Evolutionary conservation across 129 eudicot species (phyloP), one percentile per base, ranked within the genome.

Genomic region (Lactuca sativa): DNA sequence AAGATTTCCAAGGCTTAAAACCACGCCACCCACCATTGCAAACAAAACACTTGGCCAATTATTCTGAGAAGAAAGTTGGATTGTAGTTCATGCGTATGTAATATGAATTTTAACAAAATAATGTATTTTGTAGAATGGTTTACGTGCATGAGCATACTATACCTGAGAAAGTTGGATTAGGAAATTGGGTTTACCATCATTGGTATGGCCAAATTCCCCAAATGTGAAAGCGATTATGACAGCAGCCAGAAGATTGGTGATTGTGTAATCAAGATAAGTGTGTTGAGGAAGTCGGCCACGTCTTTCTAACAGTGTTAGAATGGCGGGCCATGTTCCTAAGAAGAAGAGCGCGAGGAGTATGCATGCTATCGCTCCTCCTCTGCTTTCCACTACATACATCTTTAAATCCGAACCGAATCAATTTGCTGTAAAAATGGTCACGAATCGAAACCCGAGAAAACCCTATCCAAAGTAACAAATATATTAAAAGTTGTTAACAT

Each of bases 231-330:
- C 97, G 38, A 88, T 86, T 51, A 88, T 71, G 7, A 91, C 85
- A 51, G 97, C 97, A 64, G 95, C 93, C 77, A 91, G 62, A 34
- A 91, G 84, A 69, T 91, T 91, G 25, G 96, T 86, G 59, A 91
- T 67, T 3, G 97, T 75, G 70, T 88, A 91, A 81, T 91, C 97
- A 54, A 91, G 97, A 44, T 91, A 91, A 53, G 90, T 91, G 66
- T 91, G 97, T 51, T 91, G 97, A 75, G 97, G 97, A 75, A 91
- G 86, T 4, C 97, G 93, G 30, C 97, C 97, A 0, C 97, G 90
- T 58, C 96, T 78, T 71, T 91, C 97, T 40, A 91, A 78, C 58
- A 83, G 80, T 8, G 93, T 85, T 67, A 91, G 37, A 37, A 91
- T 44, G 56, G 97, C 96, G 43, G 97, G 97, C 97, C 97, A 88